phyloP scores from a whole-genome alignment of 192 early-diverging fungal genomes.

The Coemansia sp. region DNA sequence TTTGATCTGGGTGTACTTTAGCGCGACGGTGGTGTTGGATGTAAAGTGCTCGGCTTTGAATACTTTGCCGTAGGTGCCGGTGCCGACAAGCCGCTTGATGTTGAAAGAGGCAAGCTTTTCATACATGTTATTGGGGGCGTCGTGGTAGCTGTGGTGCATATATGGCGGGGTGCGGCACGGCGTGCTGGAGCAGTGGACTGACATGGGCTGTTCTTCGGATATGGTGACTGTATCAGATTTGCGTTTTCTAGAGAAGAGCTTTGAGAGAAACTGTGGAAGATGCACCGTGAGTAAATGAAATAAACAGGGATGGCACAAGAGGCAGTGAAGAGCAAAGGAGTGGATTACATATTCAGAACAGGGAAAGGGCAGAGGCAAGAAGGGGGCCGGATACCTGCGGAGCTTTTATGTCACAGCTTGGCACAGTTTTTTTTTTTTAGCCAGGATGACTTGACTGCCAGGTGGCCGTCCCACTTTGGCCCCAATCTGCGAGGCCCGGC shows the following conservation, averaged over 20 bases:
- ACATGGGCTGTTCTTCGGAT: background rate
- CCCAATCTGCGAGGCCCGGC: background rate
- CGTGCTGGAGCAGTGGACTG: background rate
- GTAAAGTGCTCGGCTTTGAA: constrained; percentile 35
- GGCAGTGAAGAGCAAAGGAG: background rate
- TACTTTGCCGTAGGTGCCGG: constrained; percentile 49
- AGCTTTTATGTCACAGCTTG: too few species aligned
- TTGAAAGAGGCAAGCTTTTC: constrained; percentile 2
- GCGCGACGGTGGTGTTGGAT: constrained; percentile 50
- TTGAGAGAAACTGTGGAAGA: background rate
- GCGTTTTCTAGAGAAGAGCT: background rate
- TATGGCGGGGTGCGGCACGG: background rate
- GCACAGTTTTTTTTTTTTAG: too few species aligned
- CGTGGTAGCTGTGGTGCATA: background rate
- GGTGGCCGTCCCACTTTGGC: background rate
- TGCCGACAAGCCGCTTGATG: constrained; percentile 20
- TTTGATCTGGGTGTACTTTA: constrained; percentile 59
- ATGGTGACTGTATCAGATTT: background rate
- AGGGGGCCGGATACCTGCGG: too few species aligned
- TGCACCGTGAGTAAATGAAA: background rate
- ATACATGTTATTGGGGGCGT: background rate
- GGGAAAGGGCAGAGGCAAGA: background rate
- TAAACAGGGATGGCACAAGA: background rate
- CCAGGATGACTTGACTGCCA: background rate
- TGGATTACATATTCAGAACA: background rate